phyloP scores from a whole-genome alignment of 371 early-diverging fungal genomes.

The Mucor ambiguus region DNA sequence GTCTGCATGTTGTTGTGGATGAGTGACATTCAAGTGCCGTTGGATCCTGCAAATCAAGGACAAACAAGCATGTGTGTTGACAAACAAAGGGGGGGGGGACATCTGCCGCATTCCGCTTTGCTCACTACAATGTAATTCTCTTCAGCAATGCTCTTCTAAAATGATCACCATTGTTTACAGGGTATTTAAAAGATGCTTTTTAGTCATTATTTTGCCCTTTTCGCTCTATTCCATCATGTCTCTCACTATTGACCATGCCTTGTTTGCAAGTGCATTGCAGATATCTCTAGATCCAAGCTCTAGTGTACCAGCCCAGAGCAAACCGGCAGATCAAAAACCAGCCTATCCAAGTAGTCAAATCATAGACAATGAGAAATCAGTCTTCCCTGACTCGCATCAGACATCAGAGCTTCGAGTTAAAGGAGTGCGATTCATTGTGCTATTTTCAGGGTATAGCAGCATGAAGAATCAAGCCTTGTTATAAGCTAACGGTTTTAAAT shows the following conservation, averaged over 20 bases:
- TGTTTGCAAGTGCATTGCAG: neutral
- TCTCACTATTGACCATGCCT: neutral
- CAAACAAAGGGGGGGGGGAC: neutral
- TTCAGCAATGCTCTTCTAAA: neutral
- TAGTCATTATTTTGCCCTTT: neutral
- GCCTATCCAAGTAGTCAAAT: neutral
- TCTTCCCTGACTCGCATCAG: neutral
- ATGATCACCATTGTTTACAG: neutral
- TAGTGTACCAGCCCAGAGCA: neutral
- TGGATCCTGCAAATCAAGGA: neutral
- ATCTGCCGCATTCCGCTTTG: neutral
- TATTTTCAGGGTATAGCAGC: neutral
- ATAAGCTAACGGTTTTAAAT: too few species aligned
- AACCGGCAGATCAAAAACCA: neutral
- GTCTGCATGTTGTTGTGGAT: neutral
- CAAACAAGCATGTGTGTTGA: too few species aligned
- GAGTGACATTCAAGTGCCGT: neutral
- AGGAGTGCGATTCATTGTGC: neutral
- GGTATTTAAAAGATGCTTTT: neutral
- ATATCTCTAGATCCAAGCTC: neutral
- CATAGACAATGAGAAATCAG: neutral
- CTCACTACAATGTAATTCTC: neutral
- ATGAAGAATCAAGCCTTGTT: too few species aligned
- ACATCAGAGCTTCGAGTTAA: neutral
- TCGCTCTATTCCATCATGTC: neutral